A percentile compares a stretch with the other conserved stretches of the same genome.
phyloP scores from a whole-genome alignment of 2,329 filamentous ascomycete genomes.

The Neobulgaria alba region DNA sequence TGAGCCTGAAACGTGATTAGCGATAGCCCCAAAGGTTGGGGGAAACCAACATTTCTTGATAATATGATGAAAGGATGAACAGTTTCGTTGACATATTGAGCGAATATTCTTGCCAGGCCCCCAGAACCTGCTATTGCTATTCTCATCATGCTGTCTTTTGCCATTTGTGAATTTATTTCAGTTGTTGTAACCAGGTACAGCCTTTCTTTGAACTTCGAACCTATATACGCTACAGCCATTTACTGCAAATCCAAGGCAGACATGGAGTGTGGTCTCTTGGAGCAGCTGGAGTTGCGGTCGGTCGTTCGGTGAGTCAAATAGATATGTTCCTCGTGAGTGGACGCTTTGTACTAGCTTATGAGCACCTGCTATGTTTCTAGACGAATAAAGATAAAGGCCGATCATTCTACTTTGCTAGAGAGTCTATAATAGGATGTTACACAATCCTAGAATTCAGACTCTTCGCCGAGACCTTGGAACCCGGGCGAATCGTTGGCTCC shows the following conservation, averaged over 20 bases:
- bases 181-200: not conserved
- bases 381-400: not conserved
- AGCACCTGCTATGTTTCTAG: not conserved
- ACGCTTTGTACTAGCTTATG: not conserved
- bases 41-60: conserved; percentile 48
- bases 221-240: not conserved
- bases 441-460: not conserved
- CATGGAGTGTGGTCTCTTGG: not conserved
- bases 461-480: not conserved
- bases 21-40: not conserved
- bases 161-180: not conserved
- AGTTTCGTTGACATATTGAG: conserved; percentile 51
- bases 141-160: conserved; percentile 37
- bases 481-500: not conserved
- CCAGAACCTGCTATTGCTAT: conserved; percentile 55
- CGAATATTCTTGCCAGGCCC: conserved; percentile 48
- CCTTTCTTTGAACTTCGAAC: not conserved
- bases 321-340: not conserved
- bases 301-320: not conserved
- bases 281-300: not conserved
- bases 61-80: conserved; percentile 63
- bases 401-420: not conserved
- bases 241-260: not conserved
- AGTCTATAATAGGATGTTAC: not conserved
- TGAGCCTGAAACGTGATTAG: conserved; percentile 27